phyloP scores from a whole-genome alignment of 768 basidiomycete genomes.

The Phaeotremella fagi region DNA sequence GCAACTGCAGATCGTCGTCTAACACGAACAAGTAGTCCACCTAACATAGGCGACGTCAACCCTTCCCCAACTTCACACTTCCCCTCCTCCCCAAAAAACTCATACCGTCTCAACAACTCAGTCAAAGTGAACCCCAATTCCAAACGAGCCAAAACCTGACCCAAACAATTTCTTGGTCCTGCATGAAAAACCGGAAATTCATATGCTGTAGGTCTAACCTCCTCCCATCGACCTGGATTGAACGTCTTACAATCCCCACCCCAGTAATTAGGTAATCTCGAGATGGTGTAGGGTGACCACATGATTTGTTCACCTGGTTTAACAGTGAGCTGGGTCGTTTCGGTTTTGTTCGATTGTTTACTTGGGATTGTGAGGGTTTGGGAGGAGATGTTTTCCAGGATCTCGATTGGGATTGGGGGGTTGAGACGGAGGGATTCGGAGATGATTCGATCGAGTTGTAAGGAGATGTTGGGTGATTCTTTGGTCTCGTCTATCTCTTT shows the following conservation, averaged over 20 bases:
- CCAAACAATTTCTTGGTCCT: slow-evolving; percentile 34
- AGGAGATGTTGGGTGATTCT: neutral
- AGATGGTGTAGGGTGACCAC: slow-evolving; percentile 27
- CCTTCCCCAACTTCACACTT: slow-evolving; percentile 12
- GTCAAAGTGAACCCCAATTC: slow-evolving; percentile 23
- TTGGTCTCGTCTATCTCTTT: slow-evolving; percentile 2
- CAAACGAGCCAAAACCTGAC: slow-evolving; percentile 25
- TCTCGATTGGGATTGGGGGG: slow-evolving; percentile 26
- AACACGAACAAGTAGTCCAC: slow-evolving; percentile 17
- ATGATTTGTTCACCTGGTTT: slow-evolving; percentile 19
- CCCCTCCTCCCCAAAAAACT: slow-evolving; percentile 13
- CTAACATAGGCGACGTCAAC: slow-evolving; percentile 17
- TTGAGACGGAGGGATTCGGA: slow-evolving; percentile 31
- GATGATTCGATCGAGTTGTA: slow-evolving; percentile 16
- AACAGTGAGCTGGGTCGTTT: slow-evolving; percentile 7
- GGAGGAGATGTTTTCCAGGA: slow-evolving; percentile 13
- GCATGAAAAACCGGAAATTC: slow-evolving; percentile 35
- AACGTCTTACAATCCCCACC: slow-evolving; percentile 23
- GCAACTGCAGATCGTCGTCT: neutral
- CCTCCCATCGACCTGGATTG: slow-evolving; percentile 25
- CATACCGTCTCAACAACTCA: slow-evolving; percentile 17
- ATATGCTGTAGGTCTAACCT: slow-evolving; percentile 12
- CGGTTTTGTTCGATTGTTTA: no score
- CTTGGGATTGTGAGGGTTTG: slow-evolving; percentile 19
- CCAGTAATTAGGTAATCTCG: slow-evolving; percentile 14